Evolutionary conservation across 2,329 filamentous ascomycete species (phyloP).

Genomic region (Aspergillus proliferans): DNA sequence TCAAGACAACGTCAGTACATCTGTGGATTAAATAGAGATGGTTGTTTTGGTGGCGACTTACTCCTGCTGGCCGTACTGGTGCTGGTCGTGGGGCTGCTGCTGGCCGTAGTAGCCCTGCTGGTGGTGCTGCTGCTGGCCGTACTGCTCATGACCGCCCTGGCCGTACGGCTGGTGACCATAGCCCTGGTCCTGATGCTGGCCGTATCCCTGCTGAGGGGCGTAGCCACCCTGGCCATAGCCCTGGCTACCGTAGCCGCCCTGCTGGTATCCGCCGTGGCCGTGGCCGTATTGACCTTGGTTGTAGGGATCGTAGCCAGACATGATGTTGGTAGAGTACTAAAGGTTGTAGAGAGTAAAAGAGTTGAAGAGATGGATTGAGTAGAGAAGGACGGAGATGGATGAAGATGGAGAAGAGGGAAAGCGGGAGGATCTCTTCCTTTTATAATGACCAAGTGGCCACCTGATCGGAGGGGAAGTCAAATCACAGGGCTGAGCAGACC

Average conservation of each 20-base stretch:
- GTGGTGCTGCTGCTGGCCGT: conserved; percentile 16
- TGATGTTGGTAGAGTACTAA: conserved; percentile 13
- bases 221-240: conserved; percentile 14
- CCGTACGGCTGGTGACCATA: conserved; percentile 22
- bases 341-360: not conserved
- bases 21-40: not conserved
- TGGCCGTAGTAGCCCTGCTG: conserved; percentile 13
- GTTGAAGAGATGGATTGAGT: not conserved
- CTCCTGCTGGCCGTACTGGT: conserved; percentile 6
- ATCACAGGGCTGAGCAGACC: conserved; percentile 1
- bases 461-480: not conserved
- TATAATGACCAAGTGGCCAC: not conserved
- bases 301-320: conserved; percentile 22
- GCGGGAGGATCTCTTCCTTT: not conserved
- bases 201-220: conserved; percentile 10
- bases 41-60: not conserved
- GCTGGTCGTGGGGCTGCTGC: conserved; percentile 12
- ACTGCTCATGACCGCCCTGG: conserved; percentile 16
- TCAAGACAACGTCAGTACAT: conserved; percentile 6
- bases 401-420: not conserved
- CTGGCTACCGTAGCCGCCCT: conserved; percentile 10
- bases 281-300: conserved; percentile 22
- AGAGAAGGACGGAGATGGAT: not conserved
- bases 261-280: conserved; percentile 18
- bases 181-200: conserved; percentile 17